phyloP scores from a whole-genome alignment of 2,329 filamentous ascomycete genomes.

The Aspergillus sp. region DNA sequence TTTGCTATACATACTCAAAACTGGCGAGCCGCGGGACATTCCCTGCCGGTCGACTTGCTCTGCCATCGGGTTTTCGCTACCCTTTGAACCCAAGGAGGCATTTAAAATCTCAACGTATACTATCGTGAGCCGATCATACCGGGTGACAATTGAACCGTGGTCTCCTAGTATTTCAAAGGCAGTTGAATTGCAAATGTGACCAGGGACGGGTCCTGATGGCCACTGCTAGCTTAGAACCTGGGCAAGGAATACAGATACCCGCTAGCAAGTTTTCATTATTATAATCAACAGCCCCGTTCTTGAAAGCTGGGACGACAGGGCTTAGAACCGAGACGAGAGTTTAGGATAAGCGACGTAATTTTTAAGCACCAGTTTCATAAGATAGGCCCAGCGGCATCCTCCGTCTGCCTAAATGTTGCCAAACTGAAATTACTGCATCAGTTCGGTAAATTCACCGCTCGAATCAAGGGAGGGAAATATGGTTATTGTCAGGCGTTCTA shows the following conservation, averaged over 20 bases:
- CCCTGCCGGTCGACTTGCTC: neutral
- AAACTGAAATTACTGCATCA: neutral
- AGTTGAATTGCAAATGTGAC: neutral
- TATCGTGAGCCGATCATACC: neutral
- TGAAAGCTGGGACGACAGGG: neutral
- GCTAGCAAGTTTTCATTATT: neutral
- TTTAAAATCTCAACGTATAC: neutral
- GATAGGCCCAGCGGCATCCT: neutral
- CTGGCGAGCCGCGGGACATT: neutral
- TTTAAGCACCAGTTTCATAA: neutral
- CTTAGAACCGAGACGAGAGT: neutral
- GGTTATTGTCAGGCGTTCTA: neutral
- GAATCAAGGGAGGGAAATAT: neutral
- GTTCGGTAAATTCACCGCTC: neutral
- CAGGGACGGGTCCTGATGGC: neutral
- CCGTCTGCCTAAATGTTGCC: neutral
- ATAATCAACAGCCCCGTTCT: neutral
- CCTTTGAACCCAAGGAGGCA: neutral
- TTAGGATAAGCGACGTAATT: neutral
- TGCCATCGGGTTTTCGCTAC: neutral
- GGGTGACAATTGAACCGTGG: neutral
- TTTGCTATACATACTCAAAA: neutral
- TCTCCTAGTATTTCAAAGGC: neutral
- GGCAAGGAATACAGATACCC: neutral
- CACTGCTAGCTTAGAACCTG: neutral